Evolutionary conservation across 73 alveolate genomes (phyloP).

Genomic region (Paramecium sonneborni): DNA sequence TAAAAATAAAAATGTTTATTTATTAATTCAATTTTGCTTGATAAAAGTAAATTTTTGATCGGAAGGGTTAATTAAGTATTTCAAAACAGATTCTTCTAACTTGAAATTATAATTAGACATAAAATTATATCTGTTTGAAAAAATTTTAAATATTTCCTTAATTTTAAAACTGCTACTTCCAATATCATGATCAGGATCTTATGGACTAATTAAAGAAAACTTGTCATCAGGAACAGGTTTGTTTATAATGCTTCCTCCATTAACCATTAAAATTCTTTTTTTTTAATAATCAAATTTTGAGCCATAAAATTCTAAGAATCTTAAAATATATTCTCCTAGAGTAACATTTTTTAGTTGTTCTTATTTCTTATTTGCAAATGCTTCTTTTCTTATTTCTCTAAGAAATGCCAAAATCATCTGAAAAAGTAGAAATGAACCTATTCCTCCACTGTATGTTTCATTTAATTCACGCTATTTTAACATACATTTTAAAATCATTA

Average conservation of each 20-base stretch:
- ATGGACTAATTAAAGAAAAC: slow-evolving; percentile 72
- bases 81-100: slow-evolving; percentile 38
- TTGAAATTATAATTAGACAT: slow-evolving; percentile 57
- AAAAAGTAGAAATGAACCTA: slow-evolving; percentile 90
- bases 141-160: slow-evolving; percentile 73
- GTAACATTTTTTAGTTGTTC: slow-evolving; percentile 70
- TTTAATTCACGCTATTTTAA: slow-evolving; percentile 87
- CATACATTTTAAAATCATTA: slow-evolving; percentile 85
- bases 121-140: slow-evolving; percentile 63
- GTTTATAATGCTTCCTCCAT: slow-evolving; percentile 79
- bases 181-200: slow-evolving; percentile 76
- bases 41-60: slow-evolving; percentile 29
- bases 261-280: slow-evolving; percentile 86
- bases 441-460: slow-evolving; percentile 97
- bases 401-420: slow-evolving; percentile 80
- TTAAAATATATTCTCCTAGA: slow-evolving; percentile 86
- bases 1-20: background rate
- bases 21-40: background rate
- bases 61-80: slow-evolving; percentile 58
- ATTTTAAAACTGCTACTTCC: slow-evolving; percentile 77
- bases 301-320: slow-evolving; percentile 92
- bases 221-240: slow-evolving; percentile 68
- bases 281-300: slow-evolving; percentile 80
- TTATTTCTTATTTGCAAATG: slow-evolving; percentile 64
- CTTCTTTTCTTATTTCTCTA: slow-evolving; percentile 65